Evolutionary conservation across 2,329 filamentous ascomycete genomes (phyloP).

Genomic region (Trichophyton verrucosum): DNA sequence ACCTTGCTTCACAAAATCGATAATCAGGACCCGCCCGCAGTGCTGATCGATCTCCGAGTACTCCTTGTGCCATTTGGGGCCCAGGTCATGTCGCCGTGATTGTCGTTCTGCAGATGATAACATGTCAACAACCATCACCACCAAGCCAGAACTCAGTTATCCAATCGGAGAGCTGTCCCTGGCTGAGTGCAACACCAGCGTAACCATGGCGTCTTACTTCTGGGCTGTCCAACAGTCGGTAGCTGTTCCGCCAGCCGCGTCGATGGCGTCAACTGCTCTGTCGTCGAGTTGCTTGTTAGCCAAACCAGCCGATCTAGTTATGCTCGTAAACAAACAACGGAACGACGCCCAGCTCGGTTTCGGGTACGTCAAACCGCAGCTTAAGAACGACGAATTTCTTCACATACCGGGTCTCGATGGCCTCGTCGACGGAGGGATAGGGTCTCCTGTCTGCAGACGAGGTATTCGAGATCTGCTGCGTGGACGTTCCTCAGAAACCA

Average conservation of each 20-base stretch:
- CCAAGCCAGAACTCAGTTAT: not conserved
- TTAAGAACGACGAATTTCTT: not conserved
- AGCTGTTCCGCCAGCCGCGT: not conserved
- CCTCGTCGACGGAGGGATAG: not conserved
- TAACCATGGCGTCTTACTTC: not conserved
- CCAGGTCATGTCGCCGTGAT: slow-evolving; percentile 14
- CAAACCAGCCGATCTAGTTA: not conserved
- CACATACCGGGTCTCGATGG: not conserved
- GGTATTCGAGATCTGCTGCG: not conserved
- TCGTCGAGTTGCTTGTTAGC: not conserved
- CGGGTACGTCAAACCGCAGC: not conserved
- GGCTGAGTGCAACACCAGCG: not conserved
- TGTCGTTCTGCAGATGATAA: slow-evolving; percentile 5
- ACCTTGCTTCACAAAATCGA: slow-evolving; percentile 37
- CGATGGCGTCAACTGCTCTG: not conserved
- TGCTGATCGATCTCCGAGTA: slow-evolving; percentile 20
- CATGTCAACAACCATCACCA: not conserved
- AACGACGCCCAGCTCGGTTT: not conserved
- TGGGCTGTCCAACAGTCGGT: not conserved
- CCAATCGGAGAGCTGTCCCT: not conserved
- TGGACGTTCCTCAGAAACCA: not conserved
- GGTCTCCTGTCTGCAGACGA: not conserved
- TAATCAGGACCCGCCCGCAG: slow-evolving; percentile 37
- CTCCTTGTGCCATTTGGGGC: slow-evolving; percentile 26
- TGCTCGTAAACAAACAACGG: not conserved